A percentile compares a stretch with the other conserved stretches of the same genome.
Evolutionary conservation across 345 rosid genomes (phyloP).

Genomic region (Physaria fendleri): DNA sequence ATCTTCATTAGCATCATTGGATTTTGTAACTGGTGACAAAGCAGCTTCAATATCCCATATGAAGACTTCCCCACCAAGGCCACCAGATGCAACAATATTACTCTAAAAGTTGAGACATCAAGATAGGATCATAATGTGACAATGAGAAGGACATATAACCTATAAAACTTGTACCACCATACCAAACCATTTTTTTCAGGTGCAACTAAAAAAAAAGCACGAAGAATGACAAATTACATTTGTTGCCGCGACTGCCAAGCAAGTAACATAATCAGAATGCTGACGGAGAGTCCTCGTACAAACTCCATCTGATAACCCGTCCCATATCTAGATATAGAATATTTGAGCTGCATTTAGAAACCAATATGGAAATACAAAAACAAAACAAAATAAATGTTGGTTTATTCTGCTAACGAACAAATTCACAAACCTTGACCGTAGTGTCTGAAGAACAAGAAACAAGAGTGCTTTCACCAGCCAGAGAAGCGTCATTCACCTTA

Average conservation of each 20-base stretch:
- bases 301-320: conserved; percentile 76
- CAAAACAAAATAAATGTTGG: background rate
- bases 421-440: conserved; percentile 72
- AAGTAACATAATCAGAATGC: conserved; percentile 95
- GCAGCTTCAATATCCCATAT: conserved; percentile 99
- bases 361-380: conserved; percentile 1
- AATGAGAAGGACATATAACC: conserved; percentile 9
- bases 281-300: conserved; percentile 86
- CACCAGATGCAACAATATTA: conserved; percentile 97
- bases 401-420: background rate
- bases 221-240: conserved; percentile 63
- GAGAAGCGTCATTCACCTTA: conserved; percentile 88
- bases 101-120: conserved; percentile 74
- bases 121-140: conserved; percentile 57
- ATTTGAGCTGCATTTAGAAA: background rate
- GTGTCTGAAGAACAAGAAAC: conserved; percentile 97
- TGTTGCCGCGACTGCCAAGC: conserved; percentile 80
- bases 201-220: conserved; percentile 11
- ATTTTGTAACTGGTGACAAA: conserved; percentile 61
- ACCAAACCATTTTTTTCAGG: background rate
- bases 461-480: conserved; percentile 72
- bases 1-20: conserved; percentile 67
- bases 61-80: conserved; percentile 99
- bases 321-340: conserved; percentile 57
- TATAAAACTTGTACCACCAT: background rate